Evolutionary conservation across 129 eudicot genomes (phyloP).

Genomic region (Escallonia rubra): DNA sequence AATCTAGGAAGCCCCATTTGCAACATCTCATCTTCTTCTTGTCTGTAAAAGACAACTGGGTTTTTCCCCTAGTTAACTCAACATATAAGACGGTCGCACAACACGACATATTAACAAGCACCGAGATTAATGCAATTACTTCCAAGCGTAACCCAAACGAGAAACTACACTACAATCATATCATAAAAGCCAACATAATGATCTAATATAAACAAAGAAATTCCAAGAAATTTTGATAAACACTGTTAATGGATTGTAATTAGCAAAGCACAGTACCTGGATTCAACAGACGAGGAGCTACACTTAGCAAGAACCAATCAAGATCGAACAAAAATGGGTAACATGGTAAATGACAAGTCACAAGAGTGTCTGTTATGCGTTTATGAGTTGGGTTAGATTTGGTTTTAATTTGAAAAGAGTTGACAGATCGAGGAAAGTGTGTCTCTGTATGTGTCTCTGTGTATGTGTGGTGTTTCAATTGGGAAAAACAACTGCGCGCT

Average conservation of each 20-base stretch:
- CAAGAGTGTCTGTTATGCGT: too few relatives aligned
- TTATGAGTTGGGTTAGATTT: neutral
- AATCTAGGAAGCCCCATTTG: neutral
- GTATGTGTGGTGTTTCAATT: neutral
- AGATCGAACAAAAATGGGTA: conserved; percentile 16
- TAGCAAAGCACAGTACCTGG: conserved; percentile 10
- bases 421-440: neutral
- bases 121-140: neutral
- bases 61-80: too few relatives aligned
- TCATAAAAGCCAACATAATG: too few relatives aligned
- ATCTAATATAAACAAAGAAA: neutral
- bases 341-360: neutral
- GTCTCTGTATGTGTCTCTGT: neutral
- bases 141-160: too few relatives aligned
- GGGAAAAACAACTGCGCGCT: neutral
- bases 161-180: too few relatives aligned
- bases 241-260: neutral
- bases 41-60: too few relatives aligned
- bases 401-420: conserved; percentile 9
- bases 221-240: conserved; percentile 4
- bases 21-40: too few relatives aligned
- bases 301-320: conserved; percentile 12
- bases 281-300: conserved; percentile 5
- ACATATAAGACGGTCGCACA: neutral
- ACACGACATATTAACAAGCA: neutral